Base-by-base conservation (phyloP, 2,329 filamentous ascomycete genomes). In the Trichoderma sp. region DNA sequence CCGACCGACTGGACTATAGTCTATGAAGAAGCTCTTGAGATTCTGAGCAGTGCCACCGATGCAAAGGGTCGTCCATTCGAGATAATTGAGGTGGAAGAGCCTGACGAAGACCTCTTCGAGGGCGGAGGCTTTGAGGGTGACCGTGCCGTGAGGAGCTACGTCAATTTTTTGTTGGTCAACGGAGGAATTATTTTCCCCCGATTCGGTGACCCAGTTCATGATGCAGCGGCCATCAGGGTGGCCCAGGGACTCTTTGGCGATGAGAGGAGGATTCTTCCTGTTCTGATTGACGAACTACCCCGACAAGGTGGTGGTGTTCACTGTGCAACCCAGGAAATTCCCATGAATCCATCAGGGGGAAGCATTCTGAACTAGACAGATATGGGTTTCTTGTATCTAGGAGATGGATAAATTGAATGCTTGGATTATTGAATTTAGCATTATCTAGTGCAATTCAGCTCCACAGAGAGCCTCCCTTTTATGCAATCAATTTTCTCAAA, bases 131-230 rank as follows among this genome's bases (percentile, higher is more conserved):
- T 57, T 6, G 45, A 54, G 5, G 61, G 35, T 3, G 42, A 54
- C 12, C 60, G 27, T 22, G 69, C 70, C 6, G 68, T 69, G 54
- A 66, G 69, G 29, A 73, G 68, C 34, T 73, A 77, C 22, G 71
- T 70, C 61, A 77, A 76, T 48, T 74, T 72, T 48, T 61, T 76
- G 17, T 27, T 76, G 1, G 74, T 76, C n/a, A 75, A 76, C 22
- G 74, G 70, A 5, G 76, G 73, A 0, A 22, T 77, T 8, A 72
- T 77, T 2, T 66, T 77, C 19, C 74, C 76, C 5, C 70, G 71
- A 15, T 77, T 77, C 63, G 73, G 74, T 7, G 70, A 75, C 22
- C 37, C 32, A 1, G 63, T 71, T 12, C 48, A 70, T 6, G 76
- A 77, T 58, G 67, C 67, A 4, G 68, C 71, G 2, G 76, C 76